Conservation (phyloP, 1,139 yeast species). For the Protomyces lactucae-debilis region DNA sequence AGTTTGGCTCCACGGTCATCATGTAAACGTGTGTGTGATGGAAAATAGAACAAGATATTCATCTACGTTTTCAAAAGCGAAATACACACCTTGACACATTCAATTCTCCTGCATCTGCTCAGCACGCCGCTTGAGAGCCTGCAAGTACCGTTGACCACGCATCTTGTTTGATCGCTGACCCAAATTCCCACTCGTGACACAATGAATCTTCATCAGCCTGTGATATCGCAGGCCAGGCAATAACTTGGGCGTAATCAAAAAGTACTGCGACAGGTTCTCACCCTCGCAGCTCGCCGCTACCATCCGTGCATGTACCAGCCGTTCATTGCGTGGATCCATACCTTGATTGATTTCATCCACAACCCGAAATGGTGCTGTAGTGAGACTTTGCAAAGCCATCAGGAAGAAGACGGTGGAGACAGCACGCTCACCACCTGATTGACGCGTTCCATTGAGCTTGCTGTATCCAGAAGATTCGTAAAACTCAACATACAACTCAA, state of each 20-base stretch:
- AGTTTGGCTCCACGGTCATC: constrained; percentile 26
- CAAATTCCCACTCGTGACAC: constrained; percentile 61
- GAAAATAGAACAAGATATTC: not conserved
- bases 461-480: constrained; percentile 68
- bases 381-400: constrained; percentile 85
- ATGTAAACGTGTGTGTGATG: constrained; percentile 4
- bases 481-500: constrained; percentile 80
- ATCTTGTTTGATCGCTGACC: constrained; percentile 23
- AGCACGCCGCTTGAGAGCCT: constrained; percentile 11
- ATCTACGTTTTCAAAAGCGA: too few relatives aligned
- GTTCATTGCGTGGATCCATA: constrained; percentile 92
- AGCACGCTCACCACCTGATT: constrained; percentile 97
- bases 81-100: not conserved
- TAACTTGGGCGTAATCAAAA: constrained; percentile 87
- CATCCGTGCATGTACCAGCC: constrained; percentile 78
- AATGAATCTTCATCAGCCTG: constrained; percentile 78
- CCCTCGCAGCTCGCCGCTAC: constrained; percentile 76
- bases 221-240: constrained; percentile 75
- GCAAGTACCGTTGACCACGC: constrained; percentile 9
- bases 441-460: constrained; percentile 74
- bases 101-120: constrained; percentile 2
- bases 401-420: constrained; percentile 88
- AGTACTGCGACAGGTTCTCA: constrained; percentile 54
- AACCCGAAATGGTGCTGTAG: constrained; percentile 86
- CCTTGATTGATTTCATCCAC: constrained; percentile 99